phyloP scores from a whole-genome alignment of 805 yeast genomes.

The Candida qinlingensis region DNA sequence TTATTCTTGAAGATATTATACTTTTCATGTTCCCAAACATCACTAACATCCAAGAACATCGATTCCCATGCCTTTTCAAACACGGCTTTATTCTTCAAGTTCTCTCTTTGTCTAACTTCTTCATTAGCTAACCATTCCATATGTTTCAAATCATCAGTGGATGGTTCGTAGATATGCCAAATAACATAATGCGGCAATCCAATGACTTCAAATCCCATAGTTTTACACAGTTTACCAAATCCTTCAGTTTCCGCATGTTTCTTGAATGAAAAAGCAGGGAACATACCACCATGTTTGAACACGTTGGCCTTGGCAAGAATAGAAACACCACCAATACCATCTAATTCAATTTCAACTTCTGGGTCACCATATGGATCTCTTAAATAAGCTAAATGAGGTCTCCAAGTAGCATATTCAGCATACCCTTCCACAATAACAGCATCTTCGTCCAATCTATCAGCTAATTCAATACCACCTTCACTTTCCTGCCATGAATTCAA shows the following conservation, averaged over 20 bases:
- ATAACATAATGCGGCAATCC: slow-evolving; percentile 94
- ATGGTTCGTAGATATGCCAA: slow-evolving; percentile 97
- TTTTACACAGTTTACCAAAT: slow-evolving; percentile 81
- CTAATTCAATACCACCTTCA: slow-evolving; percentile 75
- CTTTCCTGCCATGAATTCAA: slow-evolving; percentile 83
- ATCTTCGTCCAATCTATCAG: slow-evolving; percentile 78
- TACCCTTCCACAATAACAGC: slow-evolving; percentile 97
- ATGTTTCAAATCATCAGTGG: slow-evolving; percentile 81
- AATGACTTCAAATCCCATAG: slow-evolving; percentile 81
- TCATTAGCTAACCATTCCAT: slow-evolving; percentile 89
- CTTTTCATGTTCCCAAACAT: slow-evolving; percentile 70
- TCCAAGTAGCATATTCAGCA: slow-evolving; percentile 96
- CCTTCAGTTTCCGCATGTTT: slow-evolving; percentile 98
- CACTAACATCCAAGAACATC: slow-evolving; percentile 73
- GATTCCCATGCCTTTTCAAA: slow-evolving; percentile 69
- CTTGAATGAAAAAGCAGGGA: slow-evolving; percentile 94
- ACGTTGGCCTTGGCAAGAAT: slow-evolving; percentile 83
- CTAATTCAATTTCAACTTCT: slow-evolving; percentile 86
- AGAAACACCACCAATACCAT: slow-evolving; percentile 97
- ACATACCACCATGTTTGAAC: slow-evolving; percentile 83
- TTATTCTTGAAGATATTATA: slow-evolving; percentile 70
- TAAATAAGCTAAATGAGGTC: slow-evolving; percentile 92
- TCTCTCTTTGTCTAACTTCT: slow-evolving; percentile 59
- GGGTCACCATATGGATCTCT: slow-evolving; percentile 95
- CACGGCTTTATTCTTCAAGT: slow-evolving; percentile 55